A percentile compares a stretch with the other conserved stretches of the same genome.
phyloP scores from a whole-genome alignment of 2,329 filamentous ascomycete genomes.

The Thielaviopsis euricoi region DNA sequence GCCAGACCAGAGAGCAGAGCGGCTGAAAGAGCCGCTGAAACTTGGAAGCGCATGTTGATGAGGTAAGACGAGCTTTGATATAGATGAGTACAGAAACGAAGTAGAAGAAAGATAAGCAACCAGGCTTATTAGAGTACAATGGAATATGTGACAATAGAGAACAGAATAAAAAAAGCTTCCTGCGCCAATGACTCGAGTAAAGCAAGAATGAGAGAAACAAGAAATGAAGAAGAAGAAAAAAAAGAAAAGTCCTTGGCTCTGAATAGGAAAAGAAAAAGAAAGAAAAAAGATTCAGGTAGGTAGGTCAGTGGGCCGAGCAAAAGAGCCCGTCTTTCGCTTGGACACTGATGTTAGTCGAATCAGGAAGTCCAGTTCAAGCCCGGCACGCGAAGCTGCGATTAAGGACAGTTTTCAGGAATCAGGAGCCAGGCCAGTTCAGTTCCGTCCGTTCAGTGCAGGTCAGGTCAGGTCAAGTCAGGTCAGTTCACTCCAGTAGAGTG shows the following conservation, averaged over 20 bases:
- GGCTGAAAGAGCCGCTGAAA: constrained; percentile 8
- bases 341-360: neutral
- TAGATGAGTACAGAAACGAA: neutral
- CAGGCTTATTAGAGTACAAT: neutral
- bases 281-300: no score
- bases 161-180: neutral
- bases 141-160: neutral
- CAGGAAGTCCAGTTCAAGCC: neutral
- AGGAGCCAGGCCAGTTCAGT: no score
- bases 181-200: neutral
- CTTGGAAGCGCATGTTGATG: constrained; percentile 10
- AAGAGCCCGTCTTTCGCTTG: neutral
- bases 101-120: neutral
- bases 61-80: neutral
- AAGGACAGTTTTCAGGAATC: constrained; percentile 12
- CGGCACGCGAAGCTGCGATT: neutral
- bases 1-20: constrained; percentile 22
- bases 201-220: neutral
- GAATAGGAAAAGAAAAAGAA: neutral
- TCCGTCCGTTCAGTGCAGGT: no score
- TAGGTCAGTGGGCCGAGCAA: neutral
- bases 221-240: neutral
- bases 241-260: no score
- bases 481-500: no score
- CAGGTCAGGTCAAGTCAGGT: no score